Conservation (phyloP, 1,284 basidiomycete genomes). For the Fomitopsis pinicola region DNA sequence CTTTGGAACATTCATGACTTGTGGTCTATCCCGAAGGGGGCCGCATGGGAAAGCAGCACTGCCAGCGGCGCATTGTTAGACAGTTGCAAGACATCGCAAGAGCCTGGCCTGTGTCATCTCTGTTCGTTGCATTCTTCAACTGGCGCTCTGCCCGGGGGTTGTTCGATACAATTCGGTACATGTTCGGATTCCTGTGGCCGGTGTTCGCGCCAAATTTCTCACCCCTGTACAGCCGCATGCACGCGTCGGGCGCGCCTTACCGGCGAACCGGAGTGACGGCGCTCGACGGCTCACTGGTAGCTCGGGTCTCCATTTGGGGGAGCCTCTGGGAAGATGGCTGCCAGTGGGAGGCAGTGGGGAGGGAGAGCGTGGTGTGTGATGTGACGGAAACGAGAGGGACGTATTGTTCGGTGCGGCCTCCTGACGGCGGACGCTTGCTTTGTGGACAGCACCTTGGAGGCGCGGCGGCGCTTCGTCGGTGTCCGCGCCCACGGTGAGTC, state of each 20-base stretch:
- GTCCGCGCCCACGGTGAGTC: slow-evolving; percentile 1
- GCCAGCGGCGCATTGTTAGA: not conserved
- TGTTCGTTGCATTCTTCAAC: not conserved
- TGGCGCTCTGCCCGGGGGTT: not conserved
- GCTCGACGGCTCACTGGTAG: not conserved
- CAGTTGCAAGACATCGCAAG: not conserved
- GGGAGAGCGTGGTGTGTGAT: not conserved
- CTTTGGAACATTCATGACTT: not conserved
- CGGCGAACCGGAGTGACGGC: not conserved
- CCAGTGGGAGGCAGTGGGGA: not conserved
- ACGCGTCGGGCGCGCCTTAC: not conserved
- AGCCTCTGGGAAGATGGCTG: not conserved
- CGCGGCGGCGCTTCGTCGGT: not conserved
- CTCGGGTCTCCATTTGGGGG: not conserved
- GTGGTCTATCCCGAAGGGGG: not conserved
- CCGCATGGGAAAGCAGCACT: not conserved
- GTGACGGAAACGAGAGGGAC: not conserved
- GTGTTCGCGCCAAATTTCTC: not conserved
- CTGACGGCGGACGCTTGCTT: not conserved
- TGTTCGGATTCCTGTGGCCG: not conserved
- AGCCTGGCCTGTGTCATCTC: not conserved
- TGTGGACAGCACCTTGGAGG: not conserved
- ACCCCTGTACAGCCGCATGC: not conserved
- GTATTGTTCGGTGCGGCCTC: not conserved
- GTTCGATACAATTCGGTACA: not conserved